Evolutionary conservation across 208 protist genomes (phyloP).

Genomic region (Zelonia costaricensis): DNA sequence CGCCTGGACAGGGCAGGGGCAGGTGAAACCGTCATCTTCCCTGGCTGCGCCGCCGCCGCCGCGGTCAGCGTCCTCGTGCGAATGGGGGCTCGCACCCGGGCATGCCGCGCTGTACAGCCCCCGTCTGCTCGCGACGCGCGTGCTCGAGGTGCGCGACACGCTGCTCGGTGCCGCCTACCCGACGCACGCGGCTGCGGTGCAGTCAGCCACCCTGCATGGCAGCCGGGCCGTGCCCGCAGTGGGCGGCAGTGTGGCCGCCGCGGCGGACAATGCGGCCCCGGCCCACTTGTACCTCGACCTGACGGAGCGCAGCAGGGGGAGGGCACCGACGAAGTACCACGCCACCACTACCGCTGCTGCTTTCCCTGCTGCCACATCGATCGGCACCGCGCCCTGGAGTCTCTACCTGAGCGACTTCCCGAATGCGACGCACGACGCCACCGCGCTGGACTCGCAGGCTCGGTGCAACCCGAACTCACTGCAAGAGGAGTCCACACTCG

Average conservation of each 20-base stretch:
- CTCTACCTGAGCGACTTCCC: slow-evolving; percentile 6
- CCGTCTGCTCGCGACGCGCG: slow-evolving; percentile 1
- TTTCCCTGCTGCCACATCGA: background rate
- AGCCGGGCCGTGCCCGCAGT: slow-evolving; percentile 16
- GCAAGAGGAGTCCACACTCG: background rate
- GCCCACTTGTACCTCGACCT: background rate
- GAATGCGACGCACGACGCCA: background rate
- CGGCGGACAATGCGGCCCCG: background rate
- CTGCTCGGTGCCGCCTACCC: slow-evolving; percentile 1
- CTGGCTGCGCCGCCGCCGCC: background rate
- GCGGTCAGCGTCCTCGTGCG: background rate
- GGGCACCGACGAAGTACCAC: slow-evolving; percentile 4
- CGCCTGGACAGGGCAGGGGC: too few relatives aligned
- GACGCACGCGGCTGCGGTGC: background rate
- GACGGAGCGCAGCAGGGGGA: background rate
- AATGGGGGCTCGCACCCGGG: background rate
- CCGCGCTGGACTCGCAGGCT: background rate
- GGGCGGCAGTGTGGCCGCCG: slow-evolving; percentile 6
- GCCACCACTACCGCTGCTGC: slow-evolving; percentile 2
- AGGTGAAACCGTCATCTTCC: background rate
- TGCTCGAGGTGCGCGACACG: slow-evolving; percentile 6
- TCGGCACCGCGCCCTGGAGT: slow-evolving; percentile 10
- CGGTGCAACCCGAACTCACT: background rate
- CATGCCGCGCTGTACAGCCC: slow-evolving; percentile 15
- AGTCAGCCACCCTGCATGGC: background rate